These are phyloP conservation scores for Penicillium paxilli DNA, from an alignment of 495 filamentous ascomycete species.

Conservation along the genomic window DNA sequence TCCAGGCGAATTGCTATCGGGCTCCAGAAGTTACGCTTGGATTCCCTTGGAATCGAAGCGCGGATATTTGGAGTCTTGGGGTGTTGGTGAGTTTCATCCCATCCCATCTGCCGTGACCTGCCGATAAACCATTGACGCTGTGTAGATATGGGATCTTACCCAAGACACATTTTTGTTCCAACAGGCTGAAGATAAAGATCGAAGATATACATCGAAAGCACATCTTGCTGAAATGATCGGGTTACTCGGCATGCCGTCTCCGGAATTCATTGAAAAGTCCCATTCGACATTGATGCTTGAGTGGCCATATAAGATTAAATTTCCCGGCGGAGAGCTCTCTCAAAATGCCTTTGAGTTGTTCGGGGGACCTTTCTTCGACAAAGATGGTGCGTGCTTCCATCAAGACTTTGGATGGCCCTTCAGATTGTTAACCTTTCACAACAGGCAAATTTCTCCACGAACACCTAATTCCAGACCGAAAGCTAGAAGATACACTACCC, in stretches of 20 bases:
- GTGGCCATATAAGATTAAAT: slow-evolving; percentile 1
- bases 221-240: slow-evolving; percentile 40
- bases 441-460: slow-evolving; percentile 6
- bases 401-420: neutral
- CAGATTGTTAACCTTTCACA: neutral
- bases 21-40: slow-evolving; percentile 37
- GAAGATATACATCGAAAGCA: slow-evolving; percentile 21
- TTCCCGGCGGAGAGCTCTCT: neutral
- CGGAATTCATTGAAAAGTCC: slow-evolving; percentile 26
- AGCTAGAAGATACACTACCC: slow-evolving; percentile 2
- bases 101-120: neutral
- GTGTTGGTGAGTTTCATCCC: slow-evolving; percentile 31
- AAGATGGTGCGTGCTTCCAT: slow-evolving; percentile 3
- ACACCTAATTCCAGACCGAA: slow-evolving; percentile 1
- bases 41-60: slow-evolving; percentile 30
- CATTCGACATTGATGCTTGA: neutral
- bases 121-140: neutral
- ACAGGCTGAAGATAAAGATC: slow-evolving; percentile 9
- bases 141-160: slow-evolving; percentile 44
- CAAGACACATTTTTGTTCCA: slow-evolving; percentile 38
- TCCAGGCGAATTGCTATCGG: slow-evolving; percentile 33
- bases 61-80: slow-evolving; percentile 40
- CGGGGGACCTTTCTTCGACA: slow-evolving; percentile 13
- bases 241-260: slow-evolving; percentile 37
- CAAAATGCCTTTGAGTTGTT: slow-evolving; percentile 6